Base-by-base conservation (phyloP, 1,284 basidiomycete genomes). In the Leucoagaricus sp. region DNA sequence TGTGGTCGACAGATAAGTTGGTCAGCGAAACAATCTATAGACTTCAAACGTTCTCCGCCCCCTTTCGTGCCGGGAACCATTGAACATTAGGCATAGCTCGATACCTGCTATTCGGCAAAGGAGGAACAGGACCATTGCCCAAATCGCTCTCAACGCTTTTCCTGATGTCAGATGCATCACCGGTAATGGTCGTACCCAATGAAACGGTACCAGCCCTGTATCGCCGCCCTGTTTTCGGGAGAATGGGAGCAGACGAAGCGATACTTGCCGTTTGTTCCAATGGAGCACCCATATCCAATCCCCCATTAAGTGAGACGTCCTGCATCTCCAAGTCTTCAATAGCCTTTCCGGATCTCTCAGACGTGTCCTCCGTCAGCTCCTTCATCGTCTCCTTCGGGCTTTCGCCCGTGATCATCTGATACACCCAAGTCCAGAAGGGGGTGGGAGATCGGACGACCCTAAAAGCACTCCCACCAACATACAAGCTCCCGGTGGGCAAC, bases 401-500 rank as follows among this genome's bases (percentile, higher is more conserved):
- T 17, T 29, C 38, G 5, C 26, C 38, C 12, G n/a, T 28, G 7
- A 52, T 19, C 12, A 26, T 52, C 13, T n/a, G 10, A 3, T 17
- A 9, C 7, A 51, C 5, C 49, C 38, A 42, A 17, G 25, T 21
- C 15, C 25, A 19, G 26, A 51, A 42, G 17, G 38, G 17, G 19
- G 42, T 1, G 15, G 13, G 21, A 19, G 34, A 19, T 13, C 7
- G 1, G 1, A 12, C 36, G 17, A 33, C 26, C 21, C 46, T 49
- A 34, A 41, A 41, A 2, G 53, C 15, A 7, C n/a, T 9, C 9
- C 53, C 53, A 12, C 53, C 53, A 21, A 55, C 46, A 21, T 55
- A 49, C 7, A 55, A 17, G 29, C 31, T 55, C 29, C 53, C 53
- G 9, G 26, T 8, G 23, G 13, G 38, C 10, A 21, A 25, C 4